These are phyloP conservation scores for Baorangia bicolor DNA, from an alignment of 768 basidiomycete species.

Conservation along the genomic window DNA sequence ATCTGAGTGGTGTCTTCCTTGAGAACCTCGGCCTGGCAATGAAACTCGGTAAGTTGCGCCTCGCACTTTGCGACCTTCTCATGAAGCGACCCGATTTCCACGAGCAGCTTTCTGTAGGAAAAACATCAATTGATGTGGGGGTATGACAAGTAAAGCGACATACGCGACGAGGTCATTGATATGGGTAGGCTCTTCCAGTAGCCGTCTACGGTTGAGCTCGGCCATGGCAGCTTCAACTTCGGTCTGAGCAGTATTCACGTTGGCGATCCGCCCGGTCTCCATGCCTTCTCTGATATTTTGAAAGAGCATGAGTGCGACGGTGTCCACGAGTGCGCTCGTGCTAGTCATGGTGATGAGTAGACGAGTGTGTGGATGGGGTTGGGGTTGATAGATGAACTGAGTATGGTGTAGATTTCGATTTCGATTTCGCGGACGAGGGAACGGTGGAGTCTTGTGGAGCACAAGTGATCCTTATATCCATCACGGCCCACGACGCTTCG, in stretches of 20 bases:
- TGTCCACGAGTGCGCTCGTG: neutral
- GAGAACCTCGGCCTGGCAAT: neutral
- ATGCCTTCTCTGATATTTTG: slow-evolving; percentile 10
- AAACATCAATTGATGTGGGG: neutral
- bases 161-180: slow-evolving; percentile 8
- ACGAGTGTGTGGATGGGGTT: neutral
- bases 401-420: neutral
- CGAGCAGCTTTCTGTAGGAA: slow-evolving; percentile 3
- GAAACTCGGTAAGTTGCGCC: slow-evolving; percentile 5
- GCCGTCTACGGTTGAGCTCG: neutral
- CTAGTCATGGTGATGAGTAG: slow-evolving; percentile 8
- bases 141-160: neutral
- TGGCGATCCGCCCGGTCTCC: slow-evolving; percentile 8
- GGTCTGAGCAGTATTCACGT: neutral
- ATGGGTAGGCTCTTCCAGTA: neutral
- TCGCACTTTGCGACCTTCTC: slow-evolving; percentile 10
- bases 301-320: slow-evolving; percentile 9
- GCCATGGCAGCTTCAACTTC: slow-evolving; percentile 14
- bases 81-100: slow-evolving; percentile 6
- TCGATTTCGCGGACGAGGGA: neutral
- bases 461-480: slow-evolving; percentile 10
- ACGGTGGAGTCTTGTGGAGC: slow-evolving; percentile 6
- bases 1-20: slow-evolving; percentile 8
- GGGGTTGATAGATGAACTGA: neutral
- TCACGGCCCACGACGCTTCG: neutral